These are phyloP conservation scores for Arabidopsis lyrata DNA, from an alignment of 441 rosid species.

Conservation along the genomic window DNA sequence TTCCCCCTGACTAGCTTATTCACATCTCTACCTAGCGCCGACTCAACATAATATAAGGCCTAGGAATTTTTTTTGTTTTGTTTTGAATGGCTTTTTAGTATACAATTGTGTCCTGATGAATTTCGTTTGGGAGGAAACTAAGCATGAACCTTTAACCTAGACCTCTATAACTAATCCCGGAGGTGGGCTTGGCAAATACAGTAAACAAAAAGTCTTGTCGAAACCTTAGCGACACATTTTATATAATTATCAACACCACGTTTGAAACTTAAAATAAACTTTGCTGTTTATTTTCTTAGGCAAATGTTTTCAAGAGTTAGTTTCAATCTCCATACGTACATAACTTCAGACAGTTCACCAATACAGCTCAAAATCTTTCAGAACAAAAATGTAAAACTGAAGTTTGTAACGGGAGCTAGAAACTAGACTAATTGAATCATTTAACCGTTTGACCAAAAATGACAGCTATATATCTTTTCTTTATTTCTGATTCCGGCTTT, in stretches of 20 bases:
- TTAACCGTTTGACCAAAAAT: conserved; percentile 37
- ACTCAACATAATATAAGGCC: background rate
- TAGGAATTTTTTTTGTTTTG: too few relatives aligned
- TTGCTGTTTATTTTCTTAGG: too few relatives aligned
- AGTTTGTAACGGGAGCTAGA: conserved; percentile 16
- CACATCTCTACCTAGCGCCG: too few relatives aligned
- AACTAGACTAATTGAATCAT: conserved; percentile 19
- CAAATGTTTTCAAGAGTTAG: background rate
- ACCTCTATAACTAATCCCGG: background rate
- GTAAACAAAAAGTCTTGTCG: background rate
- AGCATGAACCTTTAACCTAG: background rate
- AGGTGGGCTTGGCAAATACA: background rate
- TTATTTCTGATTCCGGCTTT: background rate
- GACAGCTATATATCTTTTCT: conserved; percentile 26
- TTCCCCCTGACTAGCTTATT: too few relatives aligned
- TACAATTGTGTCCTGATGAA: too few relatives aligned
- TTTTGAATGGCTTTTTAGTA: too few relatives aligned
- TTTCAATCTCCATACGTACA: background rate
- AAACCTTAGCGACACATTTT: background rate
- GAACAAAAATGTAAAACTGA: background rate
- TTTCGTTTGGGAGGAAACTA: background rate
- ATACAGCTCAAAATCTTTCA: conserved; percentile 3
- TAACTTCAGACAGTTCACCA: conserved; percentile 8
- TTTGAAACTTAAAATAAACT: too few relatives aligned
- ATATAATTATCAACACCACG: too few relatives aligned